Base-by-base conservation (phyloP, 1,284 basidiomycete species). In the Microbotryomycetes sp. region DNA sequence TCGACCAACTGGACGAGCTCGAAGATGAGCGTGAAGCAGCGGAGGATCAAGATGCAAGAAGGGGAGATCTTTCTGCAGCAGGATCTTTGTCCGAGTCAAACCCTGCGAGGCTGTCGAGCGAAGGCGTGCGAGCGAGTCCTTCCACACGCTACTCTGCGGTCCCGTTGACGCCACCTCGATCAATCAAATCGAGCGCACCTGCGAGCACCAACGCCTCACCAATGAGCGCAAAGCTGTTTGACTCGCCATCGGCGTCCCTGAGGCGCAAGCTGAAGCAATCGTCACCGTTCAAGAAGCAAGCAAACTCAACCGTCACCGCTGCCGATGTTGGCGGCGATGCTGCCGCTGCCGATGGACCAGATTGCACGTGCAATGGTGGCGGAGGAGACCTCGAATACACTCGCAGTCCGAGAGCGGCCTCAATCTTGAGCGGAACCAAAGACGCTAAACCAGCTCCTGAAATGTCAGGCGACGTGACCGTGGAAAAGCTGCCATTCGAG, bases 401-500 rank as follows among this genome's bases (percentile, higher is more conserved):
- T 41, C 9, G 35, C 9, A 41, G 35, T 18, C 35, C 35, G 35
- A 41, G 35, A 41, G 35, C 35, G 9, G 11, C 9, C 18, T 41
- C 35, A 41, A 41, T 41, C 18, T 41, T 41, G 35, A 41, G 35
- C 35, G 35, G 35, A 9, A 41, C 9, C 9, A 18, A 9, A 11
- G 18, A 41, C 18, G 18, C 11, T 41, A 41, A 9, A 9, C 18
- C 18, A 41, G 35, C 35, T 11, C n/a, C n/a, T n/a, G n/a, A n/a
- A n/a, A n/a, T n/a, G n/a, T 11, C 35, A 41, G 35, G 35, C 9
- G 35, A 9, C 9, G 18, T 18, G 18, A 41, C 35, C 18, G 18
- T 41, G 35, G 35, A 41, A 9, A 41, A 41, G 35, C 9, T 41
- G 35, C 35, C 35, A 11, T 65, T 65, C 13, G 61, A 65, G 9